Evolutionary conservation across 768 basidiomycete species (phyloP).

Genomic region (Pleurotus giganteus): DNA sequence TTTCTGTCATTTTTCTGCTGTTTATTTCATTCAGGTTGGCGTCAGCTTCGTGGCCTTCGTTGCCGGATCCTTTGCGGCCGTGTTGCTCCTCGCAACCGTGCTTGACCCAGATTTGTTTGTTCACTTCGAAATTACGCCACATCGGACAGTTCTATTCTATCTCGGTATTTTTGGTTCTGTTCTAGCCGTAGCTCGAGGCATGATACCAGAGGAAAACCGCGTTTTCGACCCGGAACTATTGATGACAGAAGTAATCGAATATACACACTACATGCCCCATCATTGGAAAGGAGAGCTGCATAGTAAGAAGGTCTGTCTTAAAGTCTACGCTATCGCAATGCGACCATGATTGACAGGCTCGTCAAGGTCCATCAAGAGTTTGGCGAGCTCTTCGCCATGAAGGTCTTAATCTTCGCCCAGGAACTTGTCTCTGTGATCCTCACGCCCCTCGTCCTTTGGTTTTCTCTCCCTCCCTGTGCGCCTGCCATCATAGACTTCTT

Average conservation of each 20-base stretch:
- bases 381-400: conserved; percentile 91
- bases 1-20: conserved; percentile 1
- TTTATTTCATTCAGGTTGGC: conserved; percentile 63
- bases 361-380: conserved; percentile 85
- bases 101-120: conserved; percentile 92
- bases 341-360: conserved; percentile 3
- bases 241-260: conserved; percentile 88
- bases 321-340: background rate
- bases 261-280: conserved; percentile 95
- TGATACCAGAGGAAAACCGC: conserved; percentile 92
- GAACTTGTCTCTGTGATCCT: conserved; percentile 89
- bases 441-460: conserved; percentile 93
- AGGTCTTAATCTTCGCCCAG: conserved; percentile 80
- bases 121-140: conserved; percentile 92
- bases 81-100: conserved; percentile 87
- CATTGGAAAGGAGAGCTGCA: conserved; percentile 90
- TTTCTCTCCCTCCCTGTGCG: conserved; percentile 86
- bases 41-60: conserved; percentile 92
- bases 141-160: conserved; percentile 93
- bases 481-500: conserved; percentile 96
- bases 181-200: conserved; percentile 87
- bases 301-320: conserved; percentile 67
- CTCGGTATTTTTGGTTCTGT: conserved; percentile 84
- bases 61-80: conserved; percentile 94
- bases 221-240: conserved; percentile 94